Evolutionary conservation across 2,329 filamentous ascomycete species (phyloP), one percentile per base, ranked within the genome.

Genomic region (Aspergillus tamarii): DNA sequence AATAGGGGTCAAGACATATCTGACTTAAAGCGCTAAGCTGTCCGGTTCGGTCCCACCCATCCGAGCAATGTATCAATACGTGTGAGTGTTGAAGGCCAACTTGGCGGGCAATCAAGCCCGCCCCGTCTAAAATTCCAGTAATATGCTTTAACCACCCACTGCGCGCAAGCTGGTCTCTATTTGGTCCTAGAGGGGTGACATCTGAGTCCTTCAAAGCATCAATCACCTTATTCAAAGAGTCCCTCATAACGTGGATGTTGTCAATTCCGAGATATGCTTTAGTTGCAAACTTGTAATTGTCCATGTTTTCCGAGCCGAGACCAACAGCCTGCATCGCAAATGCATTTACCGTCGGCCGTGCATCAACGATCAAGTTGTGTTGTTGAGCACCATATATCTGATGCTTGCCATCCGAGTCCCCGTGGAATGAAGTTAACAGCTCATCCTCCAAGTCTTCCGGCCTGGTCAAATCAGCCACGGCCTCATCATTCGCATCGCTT

Each of bases 231-330:
- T 91, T 89, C 39, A 99, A 83, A 1, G 94, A 98, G 66, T 91
- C 91, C 62, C 95, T 87, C 95, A 99, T 99, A 66, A 97, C 93
- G 74, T 99, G 95, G 64, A 99, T 98, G 76, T 99, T 99, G 77
- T 96, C 94, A 73, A 99, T 99, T 66, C 92, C 95, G 61, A 99
- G 85, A 74, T 96, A 99, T 34, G 91, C 90, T 78, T 97, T 97
- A 64, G 90, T 90, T 19, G 93, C 93, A 72, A 94, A 94, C 66
- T 91, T 92, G 81, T 99, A 99, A 78, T 97, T 91, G 68, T 97
- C 92, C 92, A 98, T 97, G 73, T 97, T 97, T 78, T 99, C 95
- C 0, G 94, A 97, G 2, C 95, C 95, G 76, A 94, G 89, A 8
- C 95, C 95, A 67, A 94, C 89, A 4, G 94, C 92, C 76, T 97